These are phyloP conservation scores for Penicillium sp. DNA, from an alignment of 2,329 filamentous ascomycete species.

Conservation along the genomic window DNA sequence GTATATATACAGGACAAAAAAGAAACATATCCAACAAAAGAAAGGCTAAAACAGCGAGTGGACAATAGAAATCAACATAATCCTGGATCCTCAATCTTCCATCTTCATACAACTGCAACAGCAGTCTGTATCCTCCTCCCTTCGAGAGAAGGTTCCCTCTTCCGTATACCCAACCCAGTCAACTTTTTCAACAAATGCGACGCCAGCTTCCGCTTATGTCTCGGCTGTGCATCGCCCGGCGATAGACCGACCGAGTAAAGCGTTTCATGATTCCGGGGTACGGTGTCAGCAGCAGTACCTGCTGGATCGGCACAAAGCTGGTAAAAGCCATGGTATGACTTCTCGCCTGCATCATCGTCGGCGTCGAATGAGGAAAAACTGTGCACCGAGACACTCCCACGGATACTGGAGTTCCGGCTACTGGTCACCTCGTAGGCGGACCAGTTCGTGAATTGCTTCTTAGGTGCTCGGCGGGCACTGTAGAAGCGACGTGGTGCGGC, in stretches of 20 bases:
- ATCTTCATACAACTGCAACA: background rate
- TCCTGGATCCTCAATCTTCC: too few species aligned
- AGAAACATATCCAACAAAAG: background rate
- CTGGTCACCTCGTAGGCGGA: slow-evolving; percentile 3
- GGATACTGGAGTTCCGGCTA: slow-evolving; percentile 9
- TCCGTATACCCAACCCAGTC: slow-evolving; percentile 19
- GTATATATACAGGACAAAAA: background rate
- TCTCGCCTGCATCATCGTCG: background rate
- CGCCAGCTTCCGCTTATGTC: slow-evolving; percentile 16
- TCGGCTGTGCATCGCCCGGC: background rate
- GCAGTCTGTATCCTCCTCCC: slow-evolving; percentile 1
- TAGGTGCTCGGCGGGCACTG: slow-evolving; percentile 12
- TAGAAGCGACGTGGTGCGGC: slow-evolving; percentile 24
- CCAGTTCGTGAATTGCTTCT: slow-evolving; percentile 6
- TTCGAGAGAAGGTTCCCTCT: slow-evolving; percentile 17
- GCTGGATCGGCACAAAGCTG: slow-evolving; percentile 1
- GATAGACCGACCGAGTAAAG: slow-evolving; percentile 15
- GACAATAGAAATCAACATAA: background rate
- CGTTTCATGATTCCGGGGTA: slow-evolving; percentile 7
- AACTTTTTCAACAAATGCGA: slow-evolving; percentile 25
- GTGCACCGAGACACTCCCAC: slow-evolving; percentile 5
- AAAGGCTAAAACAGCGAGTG: background rate
- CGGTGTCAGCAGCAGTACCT: background rate
- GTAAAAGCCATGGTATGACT: slow-evolving; percentile 2
- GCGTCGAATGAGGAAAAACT: slow-evolving; percentile 4